These are phyloP conservation scores for Nepenthes mirabilis DNA, from an alignment of 148 eudicot species.

Conservation along the genomic window DNA sequence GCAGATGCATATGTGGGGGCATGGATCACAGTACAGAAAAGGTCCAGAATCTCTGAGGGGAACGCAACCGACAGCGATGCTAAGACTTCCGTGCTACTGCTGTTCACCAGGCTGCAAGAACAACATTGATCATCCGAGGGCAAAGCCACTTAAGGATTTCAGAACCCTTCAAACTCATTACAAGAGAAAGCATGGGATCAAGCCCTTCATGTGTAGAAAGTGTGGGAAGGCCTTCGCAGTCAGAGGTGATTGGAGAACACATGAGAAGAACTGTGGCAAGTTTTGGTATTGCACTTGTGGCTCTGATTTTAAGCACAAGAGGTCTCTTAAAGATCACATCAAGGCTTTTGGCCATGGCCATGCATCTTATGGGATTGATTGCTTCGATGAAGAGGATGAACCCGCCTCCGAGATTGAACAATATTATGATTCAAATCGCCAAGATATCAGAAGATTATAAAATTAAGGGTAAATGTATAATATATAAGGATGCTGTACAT, in stretches of 20 bases:
- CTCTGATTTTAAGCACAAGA: slow-evolving; percentile 4
- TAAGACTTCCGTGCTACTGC: slow-evolving; percentile 6
- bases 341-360: slow-evolving; percentile 4
- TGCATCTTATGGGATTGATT: slow-evolving; percentile 4
- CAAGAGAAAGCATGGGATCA: slow-evolving; percentile 5
- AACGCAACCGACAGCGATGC: slow-evolving; percentile 5
- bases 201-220: slow-evolving; percentile 4
- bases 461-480: too few species aligned
- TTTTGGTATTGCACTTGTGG: slow-evolving; percentile 7
- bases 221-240: slow-evolving; percentile 5
- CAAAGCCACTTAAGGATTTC: slow-evolving; percentile 3
- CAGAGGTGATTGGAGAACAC: slow-evolving; percentile 4
- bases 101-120: slow-evolving; percentile 6
- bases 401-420: slow-evolving; percentile 4
- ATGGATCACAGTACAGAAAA: slow-evolving; percentile 8
- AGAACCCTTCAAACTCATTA: slow-evolving; percentile 4
- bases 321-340: slow-evolving; percentile 2
- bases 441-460: not conserved
- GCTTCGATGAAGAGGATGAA: slow-evolving; percentile 4
- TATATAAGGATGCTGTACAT: too few species aligned
- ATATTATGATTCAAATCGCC: not conserved
- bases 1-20: slow-evolving; percentile 8
- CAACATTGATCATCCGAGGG: slow-evolving; percentile 7
- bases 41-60: slow-evolving; percentile 4
- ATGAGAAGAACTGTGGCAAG: slow-evolving; percentile 5